phyloP scores from a whole-genome alignment of 2,329 filamentous ascomycete species.

The Lecanosticta acicola region DNA sequence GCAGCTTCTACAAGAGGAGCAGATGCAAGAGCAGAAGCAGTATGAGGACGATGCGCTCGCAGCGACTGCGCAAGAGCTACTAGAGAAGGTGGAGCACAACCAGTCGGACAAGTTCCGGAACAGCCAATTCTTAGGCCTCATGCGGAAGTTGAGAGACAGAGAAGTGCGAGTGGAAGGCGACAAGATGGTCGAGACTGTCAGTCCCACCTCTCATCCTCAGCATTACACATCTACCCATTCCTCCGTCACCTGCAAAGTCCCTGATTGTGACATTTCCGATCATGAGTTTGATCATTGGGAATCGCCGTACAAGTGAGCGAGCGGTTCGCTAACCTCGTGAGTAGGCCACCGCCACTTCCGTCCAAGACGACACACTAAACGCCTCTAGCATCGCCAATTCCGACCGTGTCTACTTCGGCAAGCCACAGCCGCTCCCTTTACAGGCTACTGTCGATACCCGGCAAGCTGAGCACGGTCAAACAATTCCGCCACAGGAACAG shows the following conservation, averaged over 20 bases:
- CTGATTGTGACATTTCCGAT: slow-evolving; percentile 20
- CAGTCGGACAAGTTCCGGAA: slow-evolving; percentile 69
- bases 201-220: slow-evolving; percentile 23
- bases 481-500: slow-evolving; percentile 23
- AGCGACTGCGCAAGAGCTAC: slow-evolving; percentile 62
- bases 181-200: slow-evolving; percentile 53
- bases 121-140: slow-evolving; percentile 69
- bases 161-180: slow-evolving; percentile 70
- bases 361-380: slow-evolving; percentile 25
- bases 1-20: slow-evolving; percentile 9
- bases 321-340: slow-evolving; percentile 24
- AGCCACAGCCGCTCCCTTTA: slow-evolving; percentile 22
- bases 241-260: slow-evolving; percentile 11
- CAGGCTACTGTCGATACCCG: slow-evolving; percentile 21
- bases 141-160: slow-evolving; percentile 66
- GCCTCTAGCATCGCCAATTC: slow-evolving; percentile 18
- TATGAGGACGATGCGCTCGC: slow-evolving; percentile 62
- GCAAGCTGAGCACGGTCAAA: slow-evolving; percentile 19
- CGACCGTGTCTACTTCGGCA: slow-evolving; percentile 21
- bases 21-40: slow-evolving; percentile 11
- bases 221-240: slow-evolving; percentile 11
- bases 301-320: slow-evolving; percentile 24
- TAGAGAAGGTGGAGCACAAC: slow-evolving; percentile 64
- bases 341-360: slow-evolving; percentile 23
- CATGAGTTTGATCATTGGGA: slow-evolving; percentile 33